Evolutionary conservation across 2,329 filamentous ascomycete species (phyloP).

Genomic region (Dothidotthia symphoricarpi): DNA sequence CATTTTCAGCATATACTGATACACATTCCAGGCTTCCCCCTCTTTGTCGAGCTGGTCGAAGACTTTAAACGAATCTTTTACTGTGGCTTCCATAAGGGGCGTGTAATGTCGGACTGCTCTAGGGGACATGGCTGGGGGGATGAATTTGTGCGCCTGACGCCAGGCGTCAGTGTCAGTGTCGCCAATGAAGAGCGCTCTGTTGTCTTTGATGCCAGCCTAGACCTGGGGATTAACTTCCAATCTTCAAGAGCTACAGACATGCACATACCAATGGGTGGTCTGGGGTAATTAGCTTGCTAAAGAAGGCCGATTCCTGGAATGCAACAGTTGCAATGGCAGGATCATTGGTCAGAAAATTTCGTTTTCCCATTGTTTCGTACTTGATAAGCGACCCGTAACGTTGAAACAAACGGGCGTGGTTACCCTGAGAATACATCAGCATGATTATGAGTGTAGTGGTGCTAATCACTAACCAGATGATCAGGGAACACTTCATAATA

Average conservation of each 20-base stretch:
- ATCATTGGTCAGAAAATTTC: slow-evolving; percentile 11
- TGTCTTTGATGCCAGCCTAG: slow-evolving; percentile 10
- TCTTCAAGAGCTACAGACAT: no score
- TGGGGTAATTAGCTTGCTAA: slow-evolving; percentile 11
- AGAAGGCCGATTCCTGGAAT: slow-evolving; percentile 12
- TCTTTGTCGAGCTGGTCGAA: slow-evolving; percentile 16
- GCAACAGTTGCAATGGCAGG: slow-evolving; percentile 11
- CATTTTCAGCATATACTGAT: slow-evolving; percentile 18
- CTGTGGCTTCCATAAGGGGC: slow-evolving; percentile 9
- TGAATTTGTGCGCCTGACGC: slow-evolving; percentile 12
- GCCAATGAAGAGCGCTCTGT: slow-evolving; percentile 9
- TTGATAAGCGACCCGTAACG: slow-evolving; percentile 13
- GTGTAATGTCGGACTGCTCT: slow-evolving; percentile 15
- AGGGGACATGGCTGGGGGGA: slow-evolving; percentile 13
- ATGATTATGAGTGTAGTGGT: neutral
- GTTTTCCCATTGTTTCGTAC: slow-evolving; percentile 10
- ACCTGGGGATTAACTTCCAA: no score
- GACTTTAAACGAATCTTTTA: slow-evolving; percentile 14
- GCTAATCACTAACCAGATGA: slow-evolving; percentile 10
- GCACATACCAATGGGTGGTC: slow-evolving; percentile 6
- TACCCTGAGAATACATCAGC: no score
- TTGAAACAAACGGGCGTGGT: slow-evolving; percentile 13
- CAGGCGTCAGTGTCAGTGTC: slow-evolving; percentile 13
- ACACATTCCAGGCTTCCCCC: slow-evolving; percentile 15
- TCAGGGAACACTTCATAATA: slow-evolving; percentile 16